These are phyloP conservation scores for Trichoderma oligosporum DNA, from an alignment of 2,329 filamentous ascomycete species.

Conservation along the genomic window DNA sequence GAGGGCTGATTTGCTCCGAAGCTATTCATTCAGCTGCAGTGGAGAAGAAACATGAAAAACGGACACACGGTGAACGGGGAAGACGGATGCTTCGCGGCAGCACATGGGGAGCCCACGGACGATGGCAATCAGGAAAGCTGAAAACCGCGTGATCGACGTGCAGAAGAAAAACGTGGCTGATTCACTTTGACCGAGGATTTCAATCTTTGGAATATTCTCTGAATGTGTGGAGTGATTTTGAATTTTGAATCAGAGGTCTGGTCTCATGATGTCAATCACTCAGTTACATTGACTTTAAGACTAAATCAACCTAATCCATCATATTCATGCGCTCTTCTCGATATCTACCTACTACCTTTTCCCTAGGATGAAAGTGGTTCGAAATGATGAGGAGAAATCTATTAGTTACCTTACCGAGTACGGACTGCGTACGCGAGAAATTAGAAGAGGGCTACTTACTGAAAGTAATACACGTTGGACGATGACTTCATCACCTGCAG, in stretches of 20 bases:
- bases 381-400: not conserved
- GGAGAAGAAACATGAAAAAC: not conserved
- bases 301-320: not conserved
- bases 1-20: not conserved
- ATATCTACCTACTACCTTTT: not conserved
- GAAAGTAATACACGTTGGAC: not conserved
- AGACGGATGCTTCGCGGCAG: not conserved
- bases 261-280: too few relatives aligned
- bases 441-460: not conserved
- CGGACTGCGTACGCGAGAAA: constrained; percentile 5
- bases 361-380: too few relatives aligned
- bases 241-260: too few relatives aligned
- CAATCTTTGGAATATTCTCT: not conserved
- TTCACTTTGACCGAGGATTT: constrained; percentile 2
- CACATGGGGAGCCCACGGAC: not conserved
- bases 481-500: constrained; percentile 3
- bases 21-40: constrained; percentile 1
- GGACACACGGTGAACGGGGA: not conserved
- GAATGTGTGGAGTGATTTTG: not conserved
- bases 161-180: constrained; percentile 11
- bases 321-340: not conserved
- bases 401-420: not conserved
- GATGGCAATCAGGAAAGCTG: constrained; percentile 4
- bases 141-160: not conserved
- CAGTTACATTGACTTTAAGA: not conserved